Base-by-base conservation (phyloP, 495 filamentous ascomycete species). In the Annulohypoxylon bovei region DNA sequence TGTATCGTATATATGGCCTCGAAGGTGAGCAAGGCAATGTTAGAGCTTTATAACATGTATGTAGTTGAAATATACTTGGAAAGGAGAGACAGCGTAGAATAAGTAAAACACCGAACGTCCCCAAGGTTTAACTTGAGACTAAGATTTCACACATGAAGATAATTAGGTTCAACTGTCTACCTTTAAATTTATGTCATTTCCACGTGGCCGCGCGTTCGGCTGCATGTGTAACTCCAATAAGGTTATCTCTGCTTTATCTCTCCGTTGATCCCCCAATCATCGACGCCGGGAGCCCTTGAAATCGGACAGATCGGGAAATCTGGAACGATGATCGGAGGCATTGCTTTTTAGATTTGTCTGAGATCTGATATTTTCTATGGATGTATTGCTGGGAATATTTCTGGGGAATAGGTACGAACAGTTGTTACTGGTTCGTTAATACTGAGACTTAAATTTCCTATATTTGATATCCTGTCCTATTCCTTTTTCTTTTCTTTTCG, bases 241-340 rank as follows among this genome's bases (percentile, higher is more conserved):
- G 50, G 50, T 54, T 54, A 54, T 54, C 50, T 54, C 16, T 54
- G 50, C 50, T 6, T 54, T 50, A 50, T 50, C 46, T 50, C 23
- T 50, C 4, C 23, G 23, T 50, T 12, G 23, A 50, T 23, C 46
- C 28, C 23, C 46, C 46, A 50, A 50, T 50, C 46, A 50, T 50
- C 23, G 46, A 27, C 46, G 11, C 22, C 23, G 46, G 44, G 44
- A 22, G 44, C 20, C 44, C 20, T 23, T 23, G 44, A 50, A n/a
- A 1, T 11, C 4, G 11, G 6, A n/a, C 53, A 16, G 33, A 56
- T 56, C 20, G 33, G 53, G 53, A 56, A 56, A 56, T 25, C 7
- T 12, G 12, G 3, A 6, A 30, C 22, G 53, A 12, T 22, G 53
- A 56, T 56, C 53, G 33, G 22, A 16, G 53, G 25, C 23, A 20